Evolutionary conservation across 2,329 filamentous ascomycete species (phyloP), one percentile per base, ranked within the genome.

Genomic region (Fusarium tanahbumbuense): DNA sequence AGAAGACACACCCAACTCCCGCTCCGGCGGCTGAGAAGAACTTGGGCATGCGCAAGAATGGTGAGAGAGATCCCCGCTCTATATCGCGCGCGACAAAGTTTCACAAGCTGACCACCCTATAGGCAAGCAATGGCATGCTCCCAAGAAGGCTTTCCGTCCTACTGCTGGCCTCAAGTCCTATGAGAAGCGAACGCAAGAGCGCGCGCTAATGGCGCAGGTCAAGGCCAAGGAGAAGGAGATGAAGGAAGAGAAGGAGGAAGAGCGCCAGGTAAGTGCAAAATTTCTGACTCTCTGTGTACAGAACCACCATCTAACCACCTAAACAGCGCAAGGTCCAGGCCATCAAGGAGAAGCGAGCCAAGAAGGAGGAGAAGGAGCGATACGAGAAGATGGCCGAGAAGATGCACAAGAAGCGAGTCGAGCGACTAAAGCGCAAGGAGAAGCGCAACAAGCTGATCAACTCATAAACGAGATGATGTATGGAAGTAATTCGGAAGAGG

Each of bases 351-450:
- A 94, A 92, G 81, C 88, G 93, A 73, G 91, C 89, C 22, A 92
- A 91, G 55, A 98, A 98, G 86, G 94, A 93, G 76, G 96, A 98
- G 85, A 94, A 92, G 81, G 93, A 94, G 77, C 87, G 95, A 73
- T 98, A 95, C 78, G 93, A 94, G 80, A 93, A 94, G 85, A 89
- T 99, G 89, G 95, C 94, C 22, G 93, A 94, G 83, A 98, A 96
- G 85, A 98, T 99, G 96, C 95, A 98, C 84, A 90, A 89, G 82
- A 98, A 97, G 87, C 88, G 94, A 67, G 91, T 98, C 15, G 96
- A 99, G 83, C 89, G 96, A 75, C 82, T 97, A 81, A 97, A 94
- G 90, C 89, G 94, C 78, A 92, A 93, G 81, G 96, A 99, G 86
- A 98, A 98, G 90, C 90, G 96, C 78, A 99, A 95, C 82, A 96